Percentiles rank a stretch among this genome's conserved stretches.
These are phyloP conservation scores for Gastrolobium bilobum DNA, from an alignment of 306 rosid genomes.

Conservation along the genomic window DNA sequence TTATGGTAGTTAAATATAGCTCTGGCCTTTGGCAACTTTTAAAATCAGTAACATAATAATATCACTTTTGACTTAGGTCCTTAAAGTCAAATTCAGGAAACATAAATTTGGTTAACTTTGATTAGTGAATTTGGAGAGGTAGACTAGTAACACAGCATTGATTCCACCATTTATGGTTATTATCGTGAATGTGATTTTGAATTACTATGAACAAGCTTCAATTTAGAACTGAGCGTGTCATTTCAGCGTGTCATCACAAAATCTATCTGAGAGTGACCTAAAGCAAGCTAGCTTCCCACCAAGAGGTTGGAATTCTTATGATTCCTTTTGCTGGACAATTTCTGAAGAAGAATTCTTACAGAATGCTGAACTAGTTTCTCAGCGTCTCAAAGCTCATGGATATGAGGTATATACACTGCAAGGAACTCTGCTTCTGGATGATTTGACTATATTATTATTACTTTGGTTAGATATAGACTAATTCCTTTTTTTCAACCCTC, in stretches of 20 bases:
- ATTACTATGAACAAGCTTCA: slow-evolving; percentile 19
- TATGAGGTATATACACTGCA: slow-evolving; percentile 68
- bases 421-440: slow-evolving; percentile 9
- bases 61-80: slow-evolving; percentile 23
- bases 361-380: slow-evolving; percentile 69
- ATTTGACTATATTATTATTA: slow-evolving; percentile 25
- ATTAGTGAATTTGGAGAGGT: slow-evolving; percentile 1
- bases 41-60: slow-evolving; percentile 6
- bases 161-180: slow-evolving; percentile 21
- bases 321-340: slow-evolving; percentile 90
- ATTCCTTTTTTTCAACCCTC: slow-evolving; percentile 45
- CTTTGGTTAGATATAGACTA: slow-evolving; percentile 41
- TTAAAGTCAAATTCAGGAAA: slow-evolving; percentile 13
- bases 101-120: slow-evolving; percentile 18
- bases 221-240: slow-evolving; percentile 18
- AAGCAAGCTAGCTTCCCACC: slow-evolving; percentile 78
- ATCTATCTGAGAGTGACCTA: slow-evolving; percentile 29
- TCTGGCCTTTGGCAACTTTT: background rate
- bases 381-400: slow-evolving; percentile 67
- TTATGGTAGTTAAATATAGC: background rate
- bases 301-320: slow-evolving; percentile 99
- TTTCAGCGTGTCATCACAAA: slow-evolving; percentile 71
- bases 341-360: slow-evolving; percentile 79
- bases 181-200: slow-evolving; percentile 4
- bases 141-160: slow-evolving; percentile 16